Base-by-base conservation (phyloP, 441 rosid species). In the Eruca vesicaria region DNA sequence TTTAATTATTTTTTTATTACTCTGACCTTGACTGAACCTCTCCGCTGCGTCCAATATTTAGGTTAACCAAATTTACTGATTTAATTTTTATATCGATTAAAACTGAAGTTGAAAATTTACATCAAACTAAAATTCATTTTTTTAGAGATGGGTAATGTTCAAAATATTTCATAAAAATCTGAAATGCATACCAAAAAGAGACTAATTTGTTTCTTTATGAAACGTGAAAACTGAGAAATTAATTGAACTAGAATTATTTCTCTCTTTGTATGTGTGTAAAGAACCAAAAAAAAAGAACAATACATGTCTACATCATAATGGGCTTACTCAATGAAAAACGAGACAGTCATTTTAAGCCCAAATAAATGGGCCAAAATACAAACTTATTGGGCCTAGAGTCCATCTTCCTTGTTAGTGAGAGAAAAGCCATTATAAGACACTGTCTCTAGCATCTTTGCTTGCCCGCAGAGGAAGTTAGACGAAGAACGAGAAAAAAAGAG, bases 1-100 rank as follows among this genome's bases (percentile, higher is more conserved):
- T n/a, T 48, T 48, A 48, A 16, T 26, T 0, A 18, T 59, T 14
- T 6, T 23, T 66, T 66, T 48, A 45, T 50, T 59, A 71, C 2
- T 50, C 58, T 72, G 68, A 66, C 57, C 48, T 58, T 66, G 73
- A 77, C 56, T 70, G 20, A 60, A 20, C 63, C 55, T 16, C 60
- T 45, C 59, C 71, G 43, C 55, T 18, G 45, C 15, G 19, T 56
- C 71, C 32, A 68, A 16, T 52, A 12, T 69, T 36, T 31, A 23
- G 15, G 12, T 18, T 59, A 6, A 5, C 7, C 10, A 56, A 58
- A 16, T 20, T 45, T 45, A 45, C 52, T n/a, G 52, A 9, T 45
- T 32, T 61, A 68, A 8, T 19, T 32, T 31, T 18, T 12, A 14
- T 33, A 33, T 16, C 11, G 23, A 35, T 15, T 26, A 59, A 18